phyloP scores from a whole-genome alignment of 352 stramenopile species.

The Pythium dissotocum region DNA sequence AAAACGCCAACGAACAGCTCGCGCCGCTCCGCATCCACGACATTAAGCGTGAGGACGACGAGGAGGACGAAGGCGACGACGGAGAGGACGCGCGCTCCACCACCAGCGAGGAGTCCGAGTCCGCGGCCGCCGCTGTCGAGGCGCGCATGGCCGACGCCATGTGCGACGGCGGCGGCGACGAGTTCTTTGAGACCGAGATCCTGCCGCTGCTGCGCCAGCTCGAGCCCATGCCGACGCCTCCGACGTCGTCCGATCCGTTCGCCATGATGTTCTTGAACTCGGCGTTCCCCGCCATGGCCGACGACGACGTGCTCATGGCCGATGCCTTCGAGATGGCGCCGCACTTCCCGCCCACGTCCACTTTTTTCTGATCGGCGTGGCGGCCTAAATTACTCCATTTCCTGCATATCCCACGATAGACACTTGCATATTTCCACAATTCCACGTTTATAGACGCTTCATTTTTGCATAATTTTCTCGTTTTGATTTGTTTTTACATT shows the following conservation, averaged over 20 bases:
- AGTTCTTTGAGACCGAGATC: conserved; percentile 42
- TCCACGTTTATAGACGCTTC: conserved; percentile 5
- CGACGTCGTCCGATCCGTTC: background rate
- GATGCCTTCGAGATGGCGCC: conserved; percentile 22
- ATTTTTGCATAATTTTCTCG: background rate
- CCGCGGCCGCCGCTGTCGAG: conserved; percentile 14
- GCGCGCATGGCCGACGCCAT: conserved; percentile 21
- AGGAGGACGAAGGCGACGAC: conserved; percentile 20
- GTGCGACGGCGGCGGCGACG: conserved; percentile 23
- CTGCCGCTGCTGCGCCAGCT: conserved; percentile 37
- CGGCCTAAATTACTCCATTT: conserved; percentile 8
- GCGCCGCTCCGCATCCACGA: background rate
- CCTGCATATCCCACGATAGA: background rate
- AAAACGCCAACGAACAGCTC: background rate
- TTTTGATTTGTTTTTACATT: background rate
- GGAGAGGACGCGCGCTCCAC: conserved; percentile 15
- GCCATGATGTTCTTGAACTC: conserved; percentile 15
- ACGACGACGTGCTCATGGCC: conserved; percentile 23
- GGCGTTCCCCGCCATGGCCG: background rate
- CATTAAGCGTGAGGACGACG: conserved; percentile 7
- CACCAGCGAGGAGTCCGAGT: conserved; percentile 22
- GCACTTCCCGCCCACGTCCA: conserved; percentile 24
- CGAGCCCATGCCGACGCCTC: conserved; percentile 20
- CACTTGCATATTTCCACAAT: background rate
- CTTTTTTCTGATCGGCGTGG: conserved; percentile 18